phyloP scores from a whole-genome alignment of 164 flowering plant species.

The Dillenia suffruticosa region DNA sequence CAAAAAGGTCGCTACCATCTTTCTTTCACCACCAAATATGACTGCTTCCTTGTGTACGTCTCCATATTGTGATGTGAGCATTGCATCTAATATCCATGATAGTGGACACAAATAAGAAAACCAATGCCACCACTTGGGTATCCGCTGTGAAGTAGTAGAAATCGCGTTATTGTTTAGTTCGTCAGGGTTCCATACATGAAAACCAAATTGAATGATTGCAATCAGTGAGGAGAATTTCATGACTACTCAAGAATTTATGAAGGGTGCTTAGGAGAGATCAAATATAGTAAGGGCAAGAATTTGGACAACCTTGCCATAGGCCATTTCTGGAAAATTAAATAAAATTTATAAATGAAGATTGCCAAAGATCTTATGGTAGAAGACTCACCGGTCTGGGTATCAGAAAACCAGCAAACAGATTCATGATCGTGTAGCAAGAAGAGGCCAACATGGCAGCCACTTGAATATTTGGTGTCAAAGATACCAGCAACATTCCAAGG shows the following conservation, averaged over 20 bases:
- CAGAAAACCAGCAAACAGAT: constrained; percentile 44
- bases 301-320: too few relatives aligned
- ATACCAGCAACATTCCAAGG: constrained; percentile 42
- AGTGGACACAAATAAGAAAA: constrained; percentile 33
- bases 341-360: background rate
- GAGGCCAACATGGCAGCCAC: constrained; percentile 28
- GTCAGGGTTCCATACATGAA: too few relatives aligned
- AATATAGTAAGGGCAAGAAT: too few relatives aligned
- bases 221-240: too few relatives aligned
- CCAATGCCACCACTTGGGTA: constrained; percentile 70
- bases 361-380: background rate
- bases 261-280: too few relatives aligned
- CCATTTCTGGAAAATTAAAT: background rate
- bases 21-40: constrained; percentile 19
- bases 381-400: constrained; percentile 46
- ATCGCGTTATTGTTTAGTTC: too few relatives aligned
- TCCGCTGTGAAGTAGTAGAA: constrained; percentile 26
- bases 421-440: constrained; percentile 22
- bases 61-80: constrained; percentile 52
- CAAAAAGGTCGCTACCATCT: constrained; percentile 17
- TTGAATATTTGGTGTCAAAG: constrained; percentile 34
- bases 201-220: too few relatives aligned
- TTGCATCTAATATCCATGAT: constrained; percentile 44
- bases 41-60: constrained; percentile 26
- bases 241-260: too few relatives aligned